phyloP scores from a whole-genome alignment of 163 green algal genomes.

The Scenedesmus sp. region DNA sequence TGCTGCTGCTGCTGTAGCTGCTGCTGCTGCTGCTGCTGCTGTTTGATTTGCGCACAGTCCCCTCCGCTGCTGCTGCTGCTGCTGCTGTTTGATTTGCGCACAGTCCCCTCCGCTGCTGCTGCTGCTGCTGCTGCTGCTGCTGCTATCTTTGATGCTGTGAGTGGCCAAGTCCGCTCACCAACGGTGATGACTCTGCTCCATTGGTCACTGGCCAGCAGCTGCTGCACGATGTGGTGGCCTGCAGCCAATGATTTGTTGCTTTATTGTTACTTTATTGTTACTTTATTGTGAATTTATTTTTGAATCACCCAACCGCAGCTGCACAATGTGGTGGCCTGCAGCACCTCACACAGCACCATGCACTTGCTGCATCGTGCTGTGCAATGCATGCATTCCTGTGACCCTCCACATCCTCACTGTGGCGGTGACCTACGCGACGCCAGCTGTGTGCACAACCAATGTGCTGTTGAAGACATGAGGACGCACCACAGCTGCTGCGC shows the following conservation, averaged over 20 bases:
- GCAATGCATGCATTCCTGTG: no score
- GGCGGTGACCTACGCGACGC: no score
- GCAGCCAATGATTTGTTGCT: not conserved
- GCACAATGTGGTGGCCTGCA: conserved; percentile 39
- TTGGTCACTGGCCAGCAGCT: conserved; percentile 41
- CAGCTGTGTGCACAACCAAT: no score
- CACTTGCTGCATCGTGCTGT: no score
- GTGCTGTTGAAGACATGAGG: no score
- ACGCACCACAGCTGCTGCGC: not conserved
- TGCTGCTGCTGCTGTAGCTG: conserved; percentile 12
- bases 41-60: not conserved
- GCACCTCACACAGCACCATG: no score
- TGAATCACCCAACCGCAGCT: no score
- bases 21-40: not conserved
- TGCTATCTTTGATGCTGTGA: not conserved
- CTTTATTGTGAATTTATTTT: no score
- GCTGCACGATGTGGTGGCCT: conserved; percentile 32
- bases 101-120: not conserved
- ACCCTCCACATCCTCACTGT: no score
- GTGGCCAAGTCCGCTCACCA: not conserved
- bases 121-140: not conserved
- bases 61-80: not conserved
- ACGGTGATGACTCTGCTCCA: conserved; percentile 36
- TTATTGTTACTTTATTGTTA: not conserved
- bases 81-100: not conserved